Evolutionary conservation across 2,329 filamentous ascomycete species (phyloP), one percentile per base, ranked within the genome.

Genomic region (Paecilomyces formosus): DNA sequence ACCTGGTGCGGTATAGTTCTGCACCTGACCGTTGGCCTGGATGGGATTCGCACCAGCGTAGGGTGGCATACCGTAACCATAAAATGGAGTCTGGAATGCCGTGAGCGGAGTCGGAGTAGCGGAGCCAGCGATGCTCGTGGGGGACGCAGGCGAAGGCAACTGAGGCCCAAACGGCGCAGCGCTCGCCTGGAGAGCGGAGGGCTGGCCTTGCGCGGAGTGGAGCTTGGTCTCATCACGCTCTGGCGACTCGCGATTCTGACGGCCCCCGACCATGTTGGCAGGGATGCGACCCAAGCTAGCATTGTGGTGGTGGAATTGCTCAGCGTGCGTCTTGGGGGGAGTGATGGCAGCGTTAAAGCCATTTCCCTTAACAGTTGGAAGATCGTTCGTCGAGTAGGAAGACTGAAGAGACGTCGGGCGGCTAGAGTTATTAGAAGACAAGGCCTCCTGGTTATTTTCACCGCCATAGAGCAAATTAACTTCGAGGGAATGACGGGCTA

Each of bases 381-480:
- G 82, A 68, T 97, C 92, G 73, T 89, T 94, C 57, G 90, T 86
- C 9, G 94, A 97, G 77, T 90, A 97, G 0, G 93, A 97, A 52
- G 89, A 87, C 74, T 92, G 89, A 59, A 96, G 59, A 9, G 74
- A 71, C 3, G 65, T 66, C 18, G 76, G 76, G 22, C 77, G 74
- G 64, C 63, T 82, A 26, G 68, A 64, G n/a, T 65, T 54, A 51
- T 64, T 63, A 15, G 70, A 58, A 24, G 66, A 63, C 15, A 64
- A 58, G 3, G 60, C 61, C 24, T 73, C 71, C 30, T 67, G 63
- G 13, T 58, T 61, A 8, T 62, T 63, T 15, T 73, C 70, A 55
- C 70, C 68, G 30, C 69, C 67, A 54, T 68, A 71, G 22, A 67
- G 63, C 30, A 76, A 55, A 65, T 77, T 76, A 12, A 75, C 68